Base-by-base conservation (phyloP, 1,284 basidiomycete genomes). In the Coniophora puteana region DNA sequence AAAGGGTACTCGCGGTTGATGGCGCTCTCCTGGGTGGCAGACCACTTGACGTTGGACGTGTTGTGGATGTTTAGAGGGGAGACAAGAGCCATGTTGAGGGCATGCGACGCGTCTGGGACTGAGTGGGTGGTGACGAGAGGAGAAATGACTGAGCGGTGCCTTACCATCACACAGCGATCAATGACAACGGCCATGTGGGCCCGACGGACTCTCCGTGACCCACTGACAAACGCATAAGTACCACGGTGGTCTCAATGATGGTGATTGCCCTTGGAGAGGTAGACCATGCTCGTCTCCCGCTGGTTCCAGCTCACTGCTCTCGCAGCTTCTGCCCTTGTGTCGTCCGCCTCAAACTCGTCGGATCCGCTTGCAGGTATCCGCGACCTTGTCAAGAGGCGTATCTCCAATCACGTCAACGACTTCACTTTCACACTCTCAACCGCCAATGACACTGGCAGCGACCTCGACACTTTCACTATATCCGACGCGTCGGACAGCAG, bases 1-100 rank as follows among this genome's bases (percentile, higher is more conserved):
- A 79, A 71, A 3, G 75, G 76, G 49, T 66, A 78, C 14, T 75
- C 72, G 34, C 60, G 61, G 1, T 66, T 59, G 8, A 80, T 55
- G 2, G 65, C 48, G 47, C 74, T 76, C 52, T 78, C 76, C 45
- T 80, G 78, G 2, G 65, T 56, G 28, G 55, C 38, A 8, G 71
- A 71, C 78, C 78, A 80, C 48, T 39, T 50, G 36, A 50, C 41
- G 41, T 41, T 49, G 10, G 54, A 50, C 35, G 37, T 48, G 4
- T 50, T 32, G 27, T 57, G 43, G 10, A 62, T 22, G 8, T 45
- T 46, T 14, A 59, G 13, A 7, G 49, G 38, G 31, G 22, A 53
- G 16, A 62, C 44, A 4, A 43, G 1, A n/a, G 38, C 31, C 53
- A 58, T 57, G 35, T 23, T 33, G 6, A n/a, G n/a, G n/a, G n/a